phyloP scores from a whole-genome alignment of 2,329 filamentous ascomycete species.

The Nothophaeocryptopus gaeumannii region DNA sequence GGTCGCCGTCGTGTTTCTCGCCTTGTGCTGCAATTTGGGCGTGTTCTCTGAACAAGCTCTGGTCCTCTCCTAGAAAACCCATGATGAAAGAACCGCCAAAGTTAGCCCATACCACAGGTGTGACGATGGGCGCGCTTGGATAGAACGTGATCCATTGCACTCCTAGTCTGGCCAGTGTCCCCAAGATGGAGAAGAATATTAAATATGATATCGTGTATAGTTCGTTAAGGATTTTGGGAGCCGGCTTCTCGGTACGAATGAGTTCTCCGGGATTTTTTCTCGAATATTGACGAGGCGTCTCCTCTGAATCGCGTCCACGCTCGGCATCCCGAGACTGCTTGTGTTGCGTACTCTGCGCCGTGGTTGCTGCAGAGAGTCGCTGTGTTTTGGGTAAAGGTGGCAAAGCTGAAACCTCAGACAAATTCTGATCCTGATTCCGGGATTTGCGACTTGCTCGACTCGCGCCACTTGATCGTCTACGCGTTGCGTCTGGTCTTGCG shows the following conservation, averaged over 20 bases:
- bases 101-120: conserved; percentile 82
- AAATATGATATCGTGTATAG: conserved; percentile 73
- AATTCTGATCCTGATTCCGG: conserved; percentile 7
- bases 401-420: conserved; percentile 15
- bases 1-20: conserved; percentile 31
- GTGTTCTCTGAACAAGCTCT: conserved; percentile 68
- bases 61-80: conserved; percentile 81
- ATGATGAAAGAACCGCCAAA: conserved; percentile 76
- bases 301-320: conserved; percentile 3
- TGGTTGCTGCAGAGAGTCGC: conserved; percentile 18
- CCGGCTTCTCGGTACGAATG: conserved; percentile 1
- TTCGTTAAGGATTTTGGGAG: conserved; percentile 36
- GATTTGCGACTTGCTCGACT: neutral
- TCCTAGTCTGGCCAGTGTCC: conserved; percentile 78
- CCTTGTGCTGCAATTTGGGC: conserved; percentile 48
- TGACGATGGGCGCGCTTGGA: conserved; percentile 70
- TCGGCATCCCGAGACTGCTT: conserved; percentile 7
- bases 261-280: conserved; percentile 18
- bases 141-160: conserved; percentile 77
- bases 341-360: conserved; percentile 11
- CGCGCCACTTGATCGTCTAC: too few relatives aligned
- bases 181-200: conserved; percentile 78
- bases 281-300: conserved; percentile 12
- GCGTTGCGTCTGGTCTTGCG: conserved; percentile 12
- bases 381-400: conserved; percentile 20